Conservation (phyloP, 495 filamentous ascomycete species). For the Podospora tetraspora region DNA sequence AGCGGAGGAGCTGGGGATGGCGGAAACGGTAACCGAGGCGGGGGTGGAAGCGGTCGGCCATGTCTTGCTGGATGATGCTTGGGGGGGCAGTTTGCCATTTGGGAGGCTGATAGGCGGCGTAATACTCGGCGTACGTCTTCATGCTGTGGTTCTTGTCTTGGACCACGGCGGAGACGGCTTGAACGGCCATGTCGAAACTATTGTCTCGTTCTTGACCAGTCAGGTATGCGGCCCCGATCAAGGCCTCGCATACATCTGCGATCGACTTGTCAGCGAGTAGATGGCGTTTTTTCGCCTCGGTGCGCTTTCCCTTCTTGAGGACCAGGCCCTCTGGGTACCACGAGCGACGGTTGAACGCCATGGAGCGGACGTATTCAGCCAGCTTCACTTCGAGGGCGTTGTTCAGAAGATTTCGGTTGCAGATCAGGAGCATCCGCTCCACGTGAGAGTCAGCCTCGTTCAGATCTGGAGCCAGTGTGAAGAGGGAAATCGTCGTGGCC, state of each 20-base stretch:
- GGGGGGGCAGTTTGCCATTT: slow-evolving; percentile 57
- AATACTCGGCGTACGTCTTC: slow-evolving; percentile 66
- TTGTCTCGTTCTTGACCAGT: slow-evolving; percentile 40
- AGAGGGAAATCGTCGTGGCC: slow-evolving; percentile 85
- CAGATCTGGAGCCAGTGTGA: slow-evolving; percentile 64
- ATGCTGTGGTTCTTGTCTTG: slow-evolving; percentile 61
- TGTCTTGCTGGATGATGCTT: slow-evolving; percentile 60
- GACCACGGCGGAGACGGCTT: slow-evolving; percentile 75
- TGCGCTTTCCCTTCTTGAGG: slow-evolving; percentile 48
- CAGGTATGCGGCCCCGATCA: slow-evolving; percentile 85
- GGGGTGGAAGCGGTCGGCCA: slow-evolving; percentile 58
- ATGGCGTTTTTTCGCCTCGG: slow-evolving; percentile 46
- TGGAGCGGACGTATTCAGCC: slow-evolving; percentile 74
- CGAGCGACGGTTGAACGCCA: slow-evolving; percentile 67
- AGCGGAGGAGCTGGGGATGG: slow-evolving; percentile 69
- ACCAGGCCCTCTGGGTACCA: slow-evolving; percentile 80
- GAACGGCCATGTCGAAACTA: slow-evolving; percentile 72
- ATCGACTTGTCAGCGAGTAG: slow-evolving; percentile 80
- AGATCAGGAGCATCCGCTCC: slow-evolving; percentile 82
- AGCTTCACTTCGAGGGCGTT: slow-evolving; percentile 62
- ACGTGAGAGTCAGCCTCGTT: slow-evolving; percentile 88
- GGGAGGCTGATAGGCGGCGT: slow-evolving; percentile 62
- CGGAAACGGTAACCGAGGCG: slow-evolving; percentile 76
- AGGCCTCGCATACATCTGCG: slow-evolving; percentile 94
- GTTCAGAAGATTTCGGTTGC: slow-evolving; percentile 85